Evolutionary conservation across 2,329 filamentous ascomycete genomes (phyloP), one percentile per base, ranked within the genome.

Genomic region (Juglanconis sp.): DNA sequence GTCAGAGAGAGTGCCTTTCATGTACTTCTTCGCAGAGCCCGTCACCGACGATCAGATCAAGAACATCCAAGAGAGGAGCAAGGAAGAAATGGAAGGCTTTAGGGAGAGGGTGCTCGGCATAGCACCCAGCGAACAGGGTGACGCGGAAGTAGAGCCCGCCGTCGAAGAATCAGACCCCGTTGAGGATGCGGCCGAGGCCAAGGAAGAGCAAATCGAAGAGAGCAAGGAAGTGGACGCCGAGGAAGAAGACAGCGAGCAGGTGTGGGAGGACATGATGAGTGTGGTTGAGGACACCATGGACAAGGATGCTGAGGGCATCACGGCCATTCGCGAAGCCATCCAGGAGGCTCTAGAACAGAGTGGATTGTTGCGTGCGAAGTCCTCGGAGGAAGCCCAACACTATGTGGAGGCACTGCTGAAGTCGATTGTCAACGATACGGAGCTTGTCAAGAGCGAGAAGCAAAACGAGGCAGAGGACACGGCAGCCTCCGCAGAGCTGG

Each of bases 11-110:
- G 73, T 79, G 3, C 83, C 89, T 0, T 87, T 89, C 67, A 93
- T 96, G 85, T 94, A 96, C 70, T 86, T 98, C 56, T 96, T 96
- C 70, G 93, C 88, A 13, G 89, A 96, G 72, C 93, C 95, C 3
- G 87, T 98, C 56, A 84, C 83, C 0, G 83, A 90, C 5, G 82
- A 87, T 5, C 81, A 91, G 56, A 91, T 96, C 64, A 77, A 88
- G 17, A 73, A 76, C 11, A 90, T 95, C n/a, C 94, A 98, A 71
- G 83, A 79, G 30, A 80, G 80, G 13, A 87, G 84, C 60, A 84
- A 85, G 64, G 83, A 79, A 17, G 82, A 84, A 38, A 82, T 92
- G 30, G 86, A 89, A 52, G 83, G 83, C 11, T 91, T 91, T 65
- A 89, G 96, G 71, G 80, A 79, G 44, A 74, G 80, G 13, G 81